These are phyloP conservation scores for Ophiocordyceps unilateralis DNA, from an alignment of 2,329 filamentous ascomycete species.

Conservation along the genomic window DNA sequence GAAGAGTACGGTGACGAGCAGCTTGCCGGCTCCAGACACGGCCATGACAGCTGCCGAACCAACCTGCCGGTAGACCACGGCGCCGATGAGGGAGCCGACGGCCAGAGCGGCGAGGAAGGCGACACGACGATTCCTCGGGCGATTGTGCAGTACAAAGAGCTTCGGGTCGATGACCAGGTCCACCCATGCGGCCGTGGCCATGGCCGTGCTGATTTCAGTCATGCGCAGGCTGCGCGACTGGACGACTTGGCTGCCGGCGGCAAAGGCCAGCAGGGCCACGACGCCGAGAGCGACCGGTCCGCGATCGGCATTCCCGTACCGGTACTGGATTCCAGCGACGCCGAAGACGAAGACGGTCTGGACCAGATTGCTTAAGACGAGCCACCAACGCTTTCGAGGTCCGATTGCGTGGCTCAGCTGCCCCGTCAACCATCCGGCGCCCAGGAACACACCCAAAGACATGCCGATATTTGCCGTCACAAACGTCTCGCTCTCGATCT, in stretches of 20 bases:
- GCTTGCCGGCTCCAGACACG: slow-evolving; percentile 10
- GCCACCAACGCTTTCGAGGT: slow-evolving; percentile 31
- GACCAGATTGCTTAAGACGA: slow-evolving; percentile 34
- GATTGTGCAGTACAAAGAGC: slow-evolving; percentile 28
- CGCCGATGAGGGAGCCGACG: slow-evolving; percentile 32
- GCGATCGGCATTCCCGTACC: slow-evolving; percentile 16
- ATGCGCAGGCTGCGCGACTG: slow-evolving; percentile 34
- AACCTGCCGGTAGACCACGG: slow-evolving; percentile 21
- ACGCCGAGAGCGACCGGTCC: slow-evolving; percentile 23
- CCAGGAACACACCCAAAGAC: slow-evolving; percentile 37
- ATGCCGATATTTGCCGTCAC: slow-evolving; percentile 34
- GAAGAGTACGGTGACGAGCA: slow-evolving; percentile 8
- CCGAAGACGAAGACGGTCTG: slow-evolving; percentile 37
- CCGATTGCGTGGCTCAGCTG: slow-evolving; percentile 37
- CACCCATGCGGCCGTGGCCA: slow-evolving; percentile 46
- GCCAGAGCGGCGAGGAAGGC: slow-evolving; percentile 30
- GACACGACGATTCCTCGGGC: slow-evolving; percentile 29
- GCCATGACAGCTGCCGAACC: slow-evolving; percentile 9
- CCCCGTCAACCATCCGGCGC: slow-evolving; percentile 35
- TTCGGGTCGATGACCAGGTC: slow-evolving; percentile 38
- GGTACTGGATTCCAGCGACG: slow-evolving; percentile 30
- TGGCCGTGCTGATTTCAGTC: slow-evolving; percentile 46
- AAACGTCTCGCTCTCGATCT: slow-evolving; percentile 29
- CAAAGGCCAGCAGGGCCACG: slow-evolving; percentile 34
- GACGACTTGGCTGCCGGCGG: slow-evolving; percentile 41